These are phyloP conservation scores for Pichia deserticola DNA, from an alignment of 805 yeast genomes.

Conservation along the genomic window DNA sequence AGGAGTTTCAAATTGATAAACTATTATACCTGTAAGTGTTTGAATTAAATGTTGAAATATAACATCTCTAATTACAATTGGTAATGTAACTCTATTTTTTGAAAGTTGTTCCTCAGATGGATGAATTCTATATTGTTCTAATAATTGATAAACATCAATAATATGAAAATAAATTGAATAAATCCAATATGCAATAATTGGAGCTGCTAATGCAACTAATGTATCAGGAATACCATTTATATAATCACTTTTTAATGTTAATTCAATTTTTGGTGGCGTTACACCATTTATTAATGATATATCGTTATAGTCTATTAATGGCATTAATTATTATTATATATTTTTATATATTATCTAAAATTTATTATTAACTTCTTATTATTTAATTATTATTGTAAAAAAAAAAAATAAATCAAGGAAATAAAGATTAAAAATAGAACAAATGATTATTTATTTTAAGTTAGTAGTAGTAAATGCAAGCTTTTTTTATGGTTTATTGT, in stretches of 20 bases:
- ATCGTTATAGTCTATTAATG: slow-evolving; percentile 1
- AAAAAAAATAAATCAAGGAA: too few relatives aligned
- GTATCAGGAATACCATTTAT: slow-evolving; percentile 6
- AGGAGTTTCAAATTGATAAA: slow-evolving; percentile 49
- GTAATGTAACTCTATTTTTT: slow-evolving; percentile 66
- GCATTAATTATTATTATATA: background rate
- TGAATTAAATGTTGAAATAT: slow-evolving; percentile 80
- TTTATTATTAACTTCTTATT: too few relatives aligned
- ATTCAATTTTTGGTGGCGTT: background rate
- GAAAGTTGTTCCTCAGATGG: slow-evolving; percentile 77
- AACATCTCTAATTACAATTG: slow-evolving; percentile 75
- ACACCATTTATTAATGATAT: background rate
- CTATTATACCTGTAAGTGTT: slow-evolving; percentile 54
- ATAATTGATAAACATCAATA: slow-evolving; percentile 65
- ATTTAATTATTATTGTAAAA: too few relatives aligned
- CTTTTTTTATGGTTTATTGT: too few relatives aligned
- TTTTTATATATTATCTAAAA: too few relatives aligned
- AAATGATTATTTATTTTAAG: too few relatives aligned
- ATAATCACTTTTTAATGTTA: background rate
- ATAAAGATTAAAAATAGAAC: too few relatives aligned
- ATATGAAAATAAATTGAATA: slow-evolving; percentile 67
- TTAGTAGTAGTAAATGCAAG: too few relatives aligned
- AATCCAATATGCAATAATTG: slow-evolving; percentile 80
- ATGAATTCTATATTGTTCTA: slow-evolving; percentile 83
- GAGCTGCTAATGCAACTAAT: slow-evolving; percentile 52